Base-by-base conservation (phyloP, 2,329 filamentous ascomycete genomes). In the Aspergillus felis region DNA sequence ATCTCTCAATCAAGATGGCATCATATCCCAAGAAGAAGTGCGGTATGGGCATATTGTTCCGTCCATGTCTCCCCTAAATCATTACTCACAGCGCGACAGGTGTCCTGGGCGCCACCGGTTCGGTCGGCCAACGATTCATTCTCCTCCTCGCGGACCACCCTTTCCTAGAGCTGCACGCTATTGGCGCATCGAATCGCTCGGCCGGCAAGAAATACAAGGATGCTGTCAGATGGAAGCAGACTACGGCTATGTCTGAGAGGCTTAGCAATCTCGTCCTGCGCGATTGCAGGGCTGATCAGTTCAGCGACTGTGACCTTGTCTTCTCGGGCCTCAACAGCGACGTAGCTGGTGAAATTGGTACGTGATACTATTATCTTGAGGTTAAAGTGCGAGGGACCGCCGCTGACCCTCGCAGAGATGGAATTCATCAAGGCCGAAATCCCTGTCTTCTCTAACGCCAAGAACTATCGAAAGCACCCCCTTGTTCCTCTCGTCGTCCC, bases 361-460 rank as follows among this genome's bases (percentile, higher is more conserved):
- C 56, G 84, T 61, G 49, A 14, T 35, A 22, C n/a, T n/a, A 51
- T 29, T 41, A 10, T 41, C 49, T 29, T 22, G 9, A 6, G 22
- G 41, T n/a, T 17, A 24, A n/a, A 47, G 51, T 6, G 7, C 50
- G 24, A 38, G 4, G 35, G 24, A n/a, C 22, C 8, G 12, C 22
- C 10, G 44, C 22, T 29, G 25, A 28, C n/a, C 12, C n/a, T 27
- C 56, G 49, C 67, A 92, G 92, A 97, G 76, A 90, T 90, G 84
- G 90, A 90, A 66, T 97, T 97, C 76, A 83, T 96, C 70, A 89
- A 88, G 71, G 88, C 91, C 60, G 87, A 96, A 70, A 86, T 97
- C 53, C 87, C 91, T 68, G 89, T 97, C 73, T 97, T 99, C 81
- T 96, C 92, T 68, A 99, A 97, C 76, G 92, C 94, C 53, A 97